Base-by-base conservation (phyloP, 2,329 filamentous ascomycete genomes). In the Sporothrix dimorphospora region DNA sequence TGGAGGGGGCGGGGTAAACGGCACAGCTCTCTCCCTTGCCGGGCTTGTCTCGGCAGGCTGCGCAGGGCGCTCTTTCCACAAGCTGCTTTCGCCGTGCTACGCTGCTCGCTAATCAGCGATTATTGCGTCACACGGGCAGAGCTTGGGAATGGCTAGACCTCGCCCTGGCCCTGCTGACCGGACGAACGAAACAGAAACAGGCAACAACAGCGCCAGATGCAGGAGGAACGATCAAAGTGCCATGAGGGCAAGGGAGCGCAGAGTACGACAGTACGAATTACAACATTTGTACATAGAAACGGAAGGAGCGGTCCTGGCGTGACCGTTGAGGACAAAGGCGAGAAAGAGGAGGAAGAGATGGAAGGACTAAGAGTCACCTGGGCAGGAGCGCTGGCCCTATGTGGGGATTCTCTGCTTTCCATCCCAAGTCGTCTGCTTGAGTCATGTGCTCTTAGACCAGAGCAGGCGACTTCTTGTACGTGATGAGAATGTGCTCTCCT, bases 1-100 rank as follows among this genome's bases (percentile, higher is more conserved):
- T 30, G 65, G 65, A 69, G 63, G 71, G 38, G 51, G 65, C 70
- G 55, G 71, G 71, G 65, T 72, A 69, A 65, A 42, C 40, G 53
- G 53, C 40, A 61, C 30, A 72, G 71, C 55, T 67, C 24, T 12
- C 14, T 21, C 24, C 42, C 42, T n/a, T 4, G 47, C 30, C 30
- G 6, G 30, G 16, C 19, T 11, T 40, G 57, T 40, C 57, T 61
- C 27, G 21, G 2, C 12, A 61, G 30, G 53, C 34, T 61, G 30
- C 57, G 19, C 7, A 61, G 57, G 55, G n/a, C 27, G 16, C 19
- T 63, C 38, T 27, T 45, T 38, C n/a, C 38, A 34, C 30, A 34
- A 34, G 30, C 30, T 34, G 30, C 47, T n/a, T 49, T 49, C 47
- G 14, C 47, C 14, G 1, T 51, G 38, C n/a, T 45, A 8, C 19